phyloP scores from a whole-genome alignment of 2,329 filamentous ascomycete genomes.

The Thermomyces lanuginosus region DNA sequence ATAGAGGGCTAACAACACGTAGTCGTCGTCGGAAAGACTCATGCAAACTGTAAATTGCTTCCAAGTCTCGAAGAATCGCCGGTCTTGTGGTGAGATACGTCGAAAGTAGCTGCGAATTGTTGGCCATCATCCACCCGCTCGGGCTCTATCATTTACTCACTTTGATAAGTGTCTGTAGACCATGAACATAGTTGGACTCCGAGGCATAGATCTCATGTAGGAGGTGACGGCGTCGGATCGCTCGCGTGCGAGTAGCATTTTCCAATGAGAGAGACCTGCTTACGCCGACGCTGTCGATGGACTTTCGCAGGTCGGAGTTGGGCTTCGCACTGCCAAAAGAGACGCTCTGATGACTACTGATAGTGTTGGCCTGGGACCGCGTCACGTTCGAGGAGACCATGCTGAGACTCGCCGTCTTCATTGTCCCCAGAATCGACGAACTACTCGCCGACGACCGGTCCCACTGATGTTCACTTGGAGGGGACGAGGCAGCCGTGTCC shows the following conservation, averaged over 20 bases:
- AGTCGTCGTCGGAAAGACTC: conserved; percentile 64
- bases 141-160: conserved; percentile 27
- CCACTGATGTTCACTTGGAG: conserved; percentile 25
- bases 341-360: conserved; percentile 33
- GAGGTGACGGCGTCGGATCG: conserved; percentile 59
- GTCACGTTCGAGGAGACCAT: conserved; percentile 54
- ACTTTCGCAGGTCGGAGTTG: conserved; percentile 48
- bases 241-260: conserved; percentile 51
- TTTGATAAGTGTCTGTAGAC: conserved; percentile 72
- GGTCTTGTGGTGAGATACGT: conserved; percentile 55
- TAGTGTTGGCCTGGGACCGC: conserved; percentile 42
- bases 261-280: conserved; percentile 39
- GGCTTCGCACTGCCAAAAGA: conserved; percentile 42
- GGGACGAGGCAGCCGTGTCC: conserved; percentile 9
- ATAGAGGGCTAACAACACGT: conserved; percentile 52
- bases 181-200: conserved; percentile 76
- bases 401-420: conserved; percentile 69
- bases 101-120: conserved; percentile 46
- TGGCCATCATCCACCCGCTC: neutral
- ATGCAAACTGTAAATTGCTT: conserved; percentile 67
- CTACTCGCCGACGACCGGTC: conserved; percentile 58
- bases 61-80: conserved; percentile 63
- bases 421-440: conserved; percentile 59
- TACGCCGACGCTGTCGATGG: conserved; percentile 40
- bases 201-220: conserved; percentile 74